Evolutionary conservation across 352 stramenopile species (phyloP).

Genomic region (Globisporangium perplexum): DNA sequence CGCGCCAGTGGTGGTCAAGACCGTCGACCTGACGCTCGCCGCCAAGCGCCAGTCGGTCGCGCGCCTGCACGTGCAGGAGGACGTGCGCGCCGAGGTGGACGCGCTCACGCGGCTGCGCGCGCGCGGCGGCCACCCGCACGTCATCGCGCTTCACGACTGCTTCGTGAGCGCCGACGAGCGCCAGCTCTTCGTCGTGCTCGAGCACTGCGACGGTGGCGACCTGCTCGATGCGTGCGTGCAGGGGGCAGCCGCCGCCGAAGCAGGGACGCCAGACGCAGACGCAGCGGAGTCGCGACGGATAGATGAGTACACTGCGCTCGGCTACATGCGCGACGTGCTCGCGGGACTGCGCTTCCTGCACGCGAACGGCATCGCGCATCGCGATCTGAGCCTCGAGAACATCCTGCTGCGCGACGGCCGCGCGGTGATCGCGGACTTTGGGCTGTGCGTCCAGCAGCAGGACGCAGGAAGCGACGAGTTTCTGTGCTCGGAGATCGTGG

Average conservation of each 20-base stretch:
- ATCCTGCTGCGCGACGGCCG: constrained; percentile 81
- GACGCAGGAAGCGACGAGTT: constrained; percentile 26
- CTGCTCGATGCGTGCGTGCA: constrained; percentile 54
- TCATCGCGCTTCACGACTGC: constrained; percentile 65
- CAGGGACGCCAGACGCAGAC: neutral
- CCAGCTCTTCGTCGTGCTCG: constrained; percentile 64
- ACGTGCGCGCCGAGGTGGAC: constrained; percentile 65
- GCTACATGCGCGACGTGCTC: constrained; percentile 68
- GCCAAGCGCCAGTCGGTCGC: constrained; percentile 44
- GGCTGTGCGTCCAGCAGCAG: constrained; percentile 56
- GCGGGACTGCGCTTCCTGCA: constrained; percentile 61
- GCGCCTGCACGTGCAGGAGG: constrained; percentile 53
- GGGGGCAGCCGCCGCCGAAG: constrained; percentile 10
- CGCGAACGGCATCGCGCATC: constrained; percentile 76
- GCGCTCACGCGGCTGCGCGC: constrained; percentile 47
- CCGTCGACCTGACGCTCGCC: constrained; percentile 51
- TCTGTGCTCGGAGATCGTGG: constrained; percentile 58
- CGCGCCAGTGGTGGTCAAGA: constrained; percentile 54
- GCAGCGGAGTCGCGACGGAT: constrained; percentile 15
- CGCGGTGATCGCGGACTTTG: constrained; percentile 68
- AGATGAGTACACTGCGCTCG: constrained; percentile 35
- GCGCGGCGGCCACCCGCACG: constrained; percentile 59
- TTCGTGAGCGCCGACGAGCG: constrained; percentile 43
- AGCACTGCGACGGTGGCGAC: constrained; percentile 73
- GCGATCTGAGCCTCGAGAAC: constrained; percentile 97